Conservation (phyloP, 148 eudicot species). For the Camellia japonica region DNA sequence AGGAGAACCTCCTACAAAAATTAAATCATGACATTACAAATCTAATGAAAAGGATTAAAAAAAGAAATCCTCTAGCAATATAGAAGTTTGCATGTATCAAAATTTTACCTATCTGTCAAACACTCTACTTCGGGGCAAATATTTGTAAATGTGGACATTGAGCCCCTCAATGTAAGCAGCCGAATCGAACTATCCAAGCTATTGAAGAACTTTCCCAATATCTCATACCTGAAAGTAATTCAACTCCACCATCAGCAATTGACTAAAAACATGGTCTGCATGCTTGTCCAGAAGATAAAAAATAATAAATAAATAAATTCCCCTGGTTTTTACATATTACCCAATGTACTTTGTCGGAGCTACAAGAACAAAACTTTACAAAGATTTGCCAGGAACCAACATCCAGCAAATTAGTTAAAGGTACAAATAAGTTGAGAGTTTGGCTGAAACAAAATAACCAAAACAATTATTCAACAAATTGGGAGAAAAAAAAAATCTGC, state of each 20-base stretch:
- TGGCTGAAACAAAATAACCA: background rate
- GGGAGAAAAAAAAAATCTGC: background rate
- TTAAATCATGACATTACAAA: conserved; percentile 3
- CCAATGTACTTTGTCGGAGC: background rate
- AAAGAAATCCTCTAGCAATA: background rate
- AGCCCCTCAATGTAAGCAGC: conserved; percentile 46
- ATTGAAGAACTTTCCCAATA: conserved; percentile 61
- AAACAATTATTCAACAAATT: background rate
- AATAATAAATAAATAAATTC: background rate
- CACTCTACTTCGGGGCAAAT: conserved; percentile 54
- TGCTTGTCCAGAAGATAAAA: background rate
- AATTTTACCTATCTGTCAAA: conserved; percentile 59
- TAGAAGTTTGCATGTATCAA: background rate
- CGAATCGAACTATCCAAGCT: conserved; percentile 67
- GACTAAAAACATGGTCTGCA: background rate
- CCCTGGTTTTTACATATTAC: background rate
- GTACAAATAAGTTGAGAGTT: background rate
- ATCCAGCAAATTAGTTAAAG: background rate
- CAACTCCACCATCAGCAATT: background rate
- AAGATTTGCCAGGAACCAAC: background rate
- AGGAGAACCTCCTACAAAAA: conserved; percentile 65
- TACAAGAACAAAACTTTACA: background rate
- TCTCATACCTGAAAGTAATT: conserved; percentile 46
- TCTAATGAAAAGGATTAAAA: background rate
- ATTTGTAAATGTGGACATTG: conserved; percentile 44